Base-by-base conservation (phyloP, 2,329 filamentous ascomycete genomes). In the Pseudogymnoascus sp. region DNA sequence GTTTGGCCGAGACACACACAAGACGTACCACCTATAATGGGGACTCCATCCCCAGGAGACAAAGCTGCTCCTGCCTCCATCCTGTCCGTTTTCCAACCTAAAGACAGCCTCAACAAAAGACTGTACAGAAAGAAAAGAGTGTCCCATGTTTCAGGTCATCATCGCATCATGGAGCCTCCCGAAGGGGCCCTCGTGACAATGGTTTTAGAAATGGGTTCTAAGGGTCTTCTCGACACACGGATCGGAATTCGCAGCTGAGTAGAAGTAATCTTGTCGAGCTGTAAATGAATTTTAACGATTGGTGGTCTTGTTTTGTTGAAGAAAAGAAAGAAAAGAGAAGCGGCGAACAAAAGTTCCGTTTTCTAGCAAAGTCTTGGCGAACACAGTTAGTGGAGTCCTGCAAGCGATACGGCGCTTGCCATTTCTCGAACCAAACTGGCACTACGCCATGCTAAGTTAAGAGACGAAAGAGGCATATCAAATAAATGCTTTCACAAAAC, bases 181-280 rank as follows among this genome's bases (percentile, higher is more conserved):
- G 67, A 58, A 73, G 76, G 75, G 79, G 77, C 83, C 82, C 84
- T 90, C 87, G 83, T 85, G 82, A 85, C 82, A 81, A 90, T 87
- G 87, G 87, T 90, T 90, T 90, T 90, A 87, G 78, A 87, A 84
- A 82, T 82, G 86, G 81, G 75, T 73, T 63, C 70, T 80, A 78
- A 70, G 61, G 30, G 64, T 67, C 60, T 76, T 90, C 87, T 90
- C 77, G 87, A 88, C 87, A 76, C 79, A 82, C 82, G 74, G 81
- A 82, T 83, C 83, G 83, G 83, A 47, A 88, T 79, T 87, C 83
- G 79, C 84, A 87, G 82, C 79, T 79, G 81, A 83, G 80, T 85
- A 69, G 77, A 72, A 72, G 69, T 43, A 71, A 68, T 67, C 62
- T 65, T 68, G 64, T 79, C 79, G 74, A 80, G 78, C 81, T 82